Evolutionary conservation across 1,284 basidiomycete species (phyloP), one percentile per base, ranked within the genome.

Genomic region (Naganishia liquefaciens): DNA sequence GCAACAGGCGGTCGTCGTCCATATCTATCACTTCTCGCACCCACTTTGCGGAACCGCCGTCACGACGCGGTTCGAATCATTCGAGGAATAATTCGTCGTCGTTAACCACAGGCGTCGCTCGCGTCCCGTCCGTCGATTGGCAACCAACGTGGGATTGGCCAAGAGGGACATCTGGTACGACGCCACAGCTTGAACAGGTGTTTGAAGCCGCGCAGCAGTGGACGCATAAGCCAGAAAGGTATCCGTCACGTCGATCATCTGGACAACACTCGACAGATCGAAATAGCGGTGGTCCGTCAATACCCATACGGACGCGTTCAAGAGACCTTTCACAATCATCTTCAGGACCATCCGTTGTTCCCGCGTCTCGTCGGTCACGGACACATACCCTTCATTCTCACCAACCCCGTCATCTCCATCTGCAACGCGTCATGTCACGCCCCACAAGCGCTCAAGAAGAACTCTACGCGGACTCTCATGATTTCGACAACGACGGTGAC

Each of bases 1-100:
- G 54, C 17, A 57, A 57, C 27, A 25, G 54, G 9, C 54, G 54
- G 11, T 57, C 54, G 28, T 57, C 54, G 15, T 57, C 54, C 25
- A 57, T 57, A 6, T 46, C 40, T 6, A 43, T 55, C 9, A 30
- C 19, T 25, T 55, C 54, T 15, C 15, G 27, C 15, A 30, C 9
- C 9, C 13, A 6, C 25, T 19, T n/a, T 55, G 21, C 42, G 25
- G 19, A 23, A 21, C 15, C 37, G 2, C 37, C 10, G 6, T 21
- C 39, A 19, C 52, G 39, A 33, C 52, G 23, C 52, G 39, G 33
- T 42, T 11, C 33, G 21, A 54, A n/a, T 6, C 49, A 27, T 11
- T 52, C 51, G 13, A 21, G 53, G 15, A 54, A 54, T 27, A 44
- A 44, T 9, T 57, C 54, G 17, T 6, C 46, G 17, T 54, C 52